Percentiles rank a stretch among this genome's conserved stretches.
Evolutionary conservation across 2,329 filamentous ascomycete genomes (phyloP).

Genomic region (Boeremia exigua): DNA sequence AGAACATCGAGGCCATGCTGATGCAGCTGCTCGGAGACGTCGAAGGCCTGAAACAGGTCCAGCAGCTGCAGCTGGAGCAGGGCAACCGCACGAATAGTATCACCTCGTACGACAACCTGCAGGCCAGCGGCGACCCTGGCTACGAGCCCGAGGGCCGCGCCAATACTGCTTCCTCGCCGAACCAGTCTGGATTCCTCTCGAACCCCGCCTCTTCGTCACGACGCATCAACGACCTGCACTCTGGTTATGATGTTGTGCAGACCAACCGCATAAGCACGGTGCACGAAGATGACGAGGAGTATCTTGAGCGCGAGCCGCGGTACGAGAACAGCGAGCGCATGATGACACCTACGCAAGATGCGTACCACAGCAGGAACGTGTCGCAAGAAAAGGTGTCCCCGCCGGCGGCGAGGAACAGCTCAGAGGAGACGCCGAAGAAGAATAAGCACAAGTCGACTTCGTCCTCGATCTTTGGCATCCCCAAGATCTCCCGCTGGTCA

Average conservation of each 20-base stretch:
- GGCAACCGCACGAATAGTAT: conserved; percentile 56
- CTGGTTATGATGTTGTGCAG: conserved; percentile 59
- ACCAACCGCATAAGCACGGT: conserved; percentile 91
- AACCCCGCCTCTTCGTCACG: conserved; percentile 59
- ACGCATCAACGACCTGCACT: conserved; percentile 53
- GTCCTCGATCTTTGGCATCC: conserved; percentile 74
- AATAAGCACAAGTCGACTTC: conserved; percentile 89
- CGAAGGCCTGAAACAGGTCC: conserved; percentile 64
- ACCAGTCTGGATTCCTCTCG: conserved; percentile 78
- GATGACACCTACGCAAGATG: conserved; percentile 66
- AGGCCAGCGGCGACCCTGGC: conserved; percentile 71
- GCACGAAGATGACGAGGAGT: conserved; percentile 78
- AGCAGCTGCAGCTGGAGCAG: conserved; percentile 42
- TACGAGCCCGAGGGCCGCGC: conserved; percentile 86
- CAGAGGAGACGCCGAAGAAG: conserved; percentile 76
- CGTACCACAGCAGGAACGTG: conserved; percentile 45
- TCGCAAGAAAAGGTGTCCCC: conserved; percentile 59
- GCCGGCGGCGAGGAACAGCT: conserved; percentile 62
- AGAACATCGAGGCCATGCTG: conserved; percentile 73
- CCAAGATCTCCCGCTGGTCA: conserved; percentile 96
- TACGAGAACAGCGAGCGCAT: conserved; percentile 66
- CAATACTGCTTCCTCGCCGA: conserved; percentile 74
- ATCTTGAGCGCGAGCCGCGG: conserved; percentile 65
- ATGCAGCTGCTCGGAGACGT: conserved; percentile 92
- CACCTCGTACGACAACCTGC: conserved; percentile 73